These are phyloP conservation scores for Ricinus communis DNA, from an alignment of 345 rosid genomes.

Conservation along the genomic window DNA sequence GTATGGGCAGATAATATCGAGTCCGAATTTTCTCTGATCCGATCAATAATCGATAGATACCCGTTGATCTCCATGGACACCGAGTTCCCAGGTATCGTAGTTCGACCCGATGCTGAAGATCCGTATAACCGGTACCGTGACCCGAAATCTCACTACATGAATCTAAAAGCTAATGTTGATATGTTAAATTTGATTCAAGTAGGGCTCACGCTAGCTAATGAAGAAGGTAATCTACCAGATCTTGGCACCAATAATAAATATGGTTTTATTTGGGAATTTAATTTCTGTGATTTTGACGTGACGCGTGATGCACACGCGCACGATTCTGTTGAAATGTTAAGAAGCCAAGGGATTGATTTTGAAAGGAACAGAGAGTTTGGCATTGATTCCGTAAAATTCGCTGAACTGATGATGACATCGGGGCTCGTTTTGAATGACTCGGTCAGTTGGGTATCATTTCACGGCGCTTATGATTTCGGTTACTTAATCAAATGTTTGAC, in stretches of 20 bases:
- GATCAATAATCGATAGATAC: slow-evolving; percentile 49
- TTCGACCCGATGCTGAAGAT: slow-evolving; percentile 29
- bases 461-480: slow-evolving; percentile 92
- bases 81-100: slow-evolving; percentile 77
- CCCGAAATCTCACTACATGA: slow-evolving; percentile 61
- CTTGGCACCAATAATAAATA: slow-evolving; percentile 32
- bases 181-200: slow-evolving; percentile 77
- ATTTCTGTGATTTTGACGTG: slow-evolving; percentile 69
- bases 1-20: slow-evolving; percentile 79
- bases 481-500: slow-evolving; percentile 81
- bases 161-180: slow-evolving; percentile 79
- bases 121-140: slow-evolving; percentile 23
- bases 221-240: slow-evolving; percentile 55
- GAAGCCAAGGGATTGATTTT: slow-evolving; percentile 79
- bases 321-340: slow-evolving; percentile 74
- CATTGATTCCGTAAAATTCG: slow-evolving; percentile 57
- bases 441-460: slow-evolving; percentile 93
- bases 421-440: slow-evolving; percentile 71
- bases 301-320: slow-evolving; percentile 68
- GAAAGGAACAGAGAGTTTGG: slow-evolving; percentile 56
- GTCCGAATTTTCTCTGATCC: slow-evolving; percentile 58
- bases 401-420: slow-evolving; percentile 81
- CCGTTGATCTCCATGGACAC: slow-evolving; percentile 90
- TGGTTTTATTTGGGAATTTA: slow-evolving; percentile 80
- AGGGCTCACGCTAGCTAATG: slow-evolving; percentile 69